phyloP scores from a whole-genome alignment of 192 early-diverging fungal genomes.

The Geranomyces variabilis region DNA sequence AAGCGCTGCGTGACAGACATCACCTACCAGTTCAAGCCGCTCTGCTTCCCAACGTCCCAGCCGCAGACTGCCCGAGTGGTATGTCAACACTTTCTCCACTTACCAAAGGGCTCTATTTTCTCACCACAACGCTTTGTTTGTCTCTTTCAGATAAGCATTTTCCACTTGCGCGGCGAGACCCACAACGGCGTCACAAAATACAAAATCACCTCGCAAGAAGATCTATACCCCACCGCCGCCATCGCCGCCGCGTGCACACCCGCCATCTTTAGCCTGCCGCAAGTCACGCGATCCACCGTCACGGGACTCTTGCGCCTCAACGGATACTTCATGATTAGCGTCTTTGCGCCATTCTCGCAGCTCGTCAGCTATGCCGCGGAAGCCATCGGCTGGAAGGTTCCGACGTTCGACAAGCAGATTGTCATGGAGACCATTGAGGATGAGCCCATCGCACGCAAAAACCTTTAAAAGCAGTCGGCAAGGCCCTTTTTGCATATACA shows the following conservation, averaged over 20 bases:
- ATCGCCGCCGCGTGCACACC: slow-evolving; percentile 17
- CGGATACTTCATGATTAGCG: slow-evolving; percentile 3
- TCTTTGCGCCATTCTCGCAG: neutral
- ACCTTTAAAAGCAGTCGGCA: too few species aligned
- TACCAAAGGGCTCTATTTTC: slow-evolving; percentile 3
- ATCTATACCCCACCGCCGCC: slow-evolving; percentile 22
- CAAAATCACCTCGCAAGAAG: neutral
- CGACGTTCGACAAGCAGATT: neutral
- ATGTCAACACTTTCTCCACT: too few species aligned
- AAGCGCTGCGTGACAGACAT: slow-evolving; percentile 26
- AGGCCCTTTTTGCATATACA: too few species aligned
- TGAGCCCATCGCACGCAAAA: neutral
- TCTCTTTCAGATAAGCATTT: neutral
- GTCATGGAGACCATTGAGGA: slow-evolving; percentile 4
- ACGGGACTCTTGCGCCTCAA: neutral
- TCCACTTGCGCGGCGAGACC: neutral
- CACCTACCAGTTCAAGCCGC: slow-evolving; percentile 20
- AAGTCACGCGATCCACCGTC: neutral
- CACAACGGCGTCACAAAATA: neutral
- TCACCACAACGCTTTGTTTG: slow-evolving; percentile 17
- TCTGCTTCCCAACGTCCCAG: slow-evolving; percentile 12
- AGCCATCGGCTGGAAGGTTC: slow-evolving; percentile 2
- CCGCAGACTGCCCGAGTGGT: slow-evolving; percentile 21
- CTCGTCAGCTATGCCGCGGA: neutral
- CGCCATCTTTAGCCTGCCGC: slow-evolving; percentile 1